Evolutionary conservation across 2,329 filamentous ascomycete genomes (phyloP).

Genomic region (Fusarium sulawesiense): DNA sequence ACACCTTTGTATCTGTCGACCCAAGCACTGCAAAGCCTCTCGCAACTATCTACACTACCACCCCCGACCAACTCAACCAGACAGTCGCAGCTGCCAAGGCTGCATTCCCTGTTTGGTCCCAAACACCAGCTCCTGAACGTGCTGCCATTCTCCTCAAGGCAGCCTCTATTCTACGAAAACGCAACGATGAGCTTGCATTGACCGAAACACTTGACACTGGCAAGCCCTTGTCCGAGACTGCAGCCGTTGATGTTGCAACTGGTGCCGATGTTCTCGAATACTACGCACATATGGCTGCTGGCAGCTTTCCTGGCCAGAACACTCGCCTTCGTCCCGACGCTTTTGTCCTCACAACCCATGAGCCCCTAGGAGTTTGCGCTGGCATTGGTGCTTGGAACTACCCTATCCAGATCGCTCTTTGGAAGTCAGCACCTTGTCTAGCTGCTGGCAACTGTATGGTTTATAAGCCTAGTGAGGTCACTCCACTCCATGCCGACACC

Average conservation of each 20-base stretch:
- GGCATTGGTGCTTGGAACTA: conserved; percentile 95
- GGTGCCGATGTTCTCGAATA: conserved; percentile 89
- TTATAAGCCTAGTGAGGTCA: conserved; percentile 91
- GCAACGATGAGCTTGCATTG: conserved; percentile 82
- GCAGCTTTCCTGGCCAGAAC: conserved; percentile 83
- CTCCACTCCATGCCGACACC: conserved; percentile 81
- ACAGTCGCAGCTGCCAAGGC: conserved; percentile 76
- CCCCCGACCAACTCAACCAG: conserved; percentile 73
- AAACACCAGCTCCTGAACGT: conserved; percentile 78
- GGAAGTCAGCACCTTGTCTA: conserved; percentile 88
- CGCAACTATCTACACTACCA: conserved; percentile 78
- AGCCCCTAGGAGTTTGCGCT: conserved; percentile 83
- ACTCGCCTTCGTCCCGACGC: conserved; percentile 79
- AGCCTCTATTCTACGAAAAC: conserved; percentile 76
- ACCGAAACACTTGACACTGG: conserved; percentile 88
- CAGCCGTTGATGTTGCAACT: conserved; percentile 83
- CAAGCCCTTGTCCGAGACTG: conserved; percentile 87
- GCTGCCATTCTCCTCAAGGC: conserved; percentile 83
- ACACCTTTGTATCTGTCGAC: conserved; percentile 78
- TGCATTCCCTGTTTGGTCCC: conserved; percentile 82
- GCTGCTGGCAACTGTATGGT: conserved; percentile 91
- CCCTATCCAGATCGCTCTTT: conserved; percentile 88
- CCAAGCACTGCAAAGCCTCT: conserved; percentile 77
- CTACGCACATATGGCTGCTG: conserved; percentile 83
- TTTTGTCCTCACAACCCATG: conserved; percentile 85